Evolutionary conservation across 768 basidiomycete species (phyloP), one percentile per base, ranked within the genome.

Genomic region (Mycena sanguinolenta): DNA sequence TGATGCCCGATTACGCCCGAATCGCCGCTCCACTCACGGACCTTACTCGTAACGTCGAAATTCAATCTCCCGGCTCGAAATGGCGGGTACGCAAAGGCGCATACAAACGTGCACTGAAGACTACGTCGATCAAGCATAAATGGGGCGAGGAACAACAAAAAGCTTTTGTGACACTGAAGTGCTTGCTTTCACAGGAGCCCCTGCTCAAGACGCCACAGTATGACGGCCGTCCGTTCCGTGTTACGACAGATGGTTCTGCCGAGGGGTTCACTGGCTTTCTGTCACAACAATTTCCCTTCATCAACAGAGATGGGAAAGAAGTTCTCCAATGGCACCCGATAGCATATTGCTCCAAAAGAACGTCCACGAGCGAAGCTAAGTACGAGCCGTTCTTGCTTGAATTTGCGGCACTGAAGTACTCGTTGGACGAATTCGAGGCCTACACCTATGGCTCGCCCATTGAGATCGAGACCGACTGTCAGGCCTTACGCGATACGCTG

Each of bases 381-480:
- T 83, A 81, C 65, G 71, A 76, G 53, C 80, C 79, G 0, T 82
- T 77, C 67, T 53, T 81, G 6, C 75, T 80, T 17, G 80, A 83
- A 64, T 81, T 82, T 65, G 81, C 81, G 12, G 63, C 63, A 21
- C 63, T 70, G 27, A 72, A 64, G 21, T 63, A 27, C 36, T 17
- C 72, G 67, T 10, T 75, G 71, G 65, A 67, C 38, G 61, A 77
- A 77, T 63, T 78, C 55, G 67, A 52, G 66, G 58, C 30, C 17
- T 77, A 25, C 65, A 77, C 28, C 6, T 82, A n/a, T 60, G 78
- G 58, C 78, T 80, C 1, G 64, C 63, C 71, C 5, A 80, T 71
- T 79, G 70, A 73, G 68, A 70, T 28, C 19, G 69, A 70, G 23
- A 70, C 69, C 0, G 69, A 70, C 50, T 70, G 69, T n/a, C 59